Conservation (phyloP, 192 early-diverging fungal species). For the Spizellomyces sp. region DNA sequence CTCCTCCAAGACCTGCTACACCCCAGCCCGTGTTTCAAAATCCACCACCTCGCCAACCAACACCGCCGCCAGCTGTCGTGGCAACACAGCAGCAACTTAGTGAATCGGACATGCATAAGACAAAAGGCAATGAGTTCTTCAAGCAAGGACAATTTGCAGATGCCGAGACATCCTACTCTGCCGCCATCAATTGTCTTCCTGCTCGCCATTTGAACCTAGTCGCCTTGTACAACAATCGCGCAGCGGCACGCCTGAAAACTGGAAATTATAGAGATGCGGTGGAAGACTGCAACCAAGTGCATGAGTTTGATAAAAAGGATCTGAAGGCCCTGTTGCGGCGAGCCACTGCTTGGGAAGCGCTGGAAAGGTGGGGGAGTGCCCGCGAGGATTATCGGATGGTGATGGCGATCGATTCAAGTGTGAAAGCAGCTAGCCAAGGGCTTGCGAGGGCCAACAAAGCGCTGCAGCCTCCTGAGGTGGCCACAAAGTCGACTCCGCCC, state of each 20-base stretch:
- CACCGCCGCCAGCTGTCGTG: conserved; percentile 39
- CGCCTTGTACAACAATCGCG: conserved; percentile 82
- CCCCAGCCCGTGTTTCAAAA: neutral
- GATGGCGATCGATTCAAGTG: conserved; percentile 34
- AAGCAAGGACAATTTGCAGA: conserved; percentile 89
- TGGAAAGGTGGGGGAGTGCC: conserved; percentile 81
- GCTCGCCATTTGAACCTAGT: conserved; percentile 61
- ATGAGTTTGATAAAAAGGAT: conserved; percentile 59
- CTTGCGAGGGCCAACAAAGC: conserved; percentile 61
- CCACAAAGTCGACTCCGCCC: neutral
- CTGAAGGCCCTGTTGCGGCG: conserved; percentile 77
- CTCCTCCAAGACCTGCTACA: neutral
- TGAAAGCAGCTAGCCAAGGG: conserved; percentile 48
- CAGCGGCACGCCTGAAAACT: conserved; percentile 76
- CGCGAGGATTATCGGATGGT: conserved; percentile 45
- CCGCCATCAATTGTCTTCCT: conserved; percentile 67
- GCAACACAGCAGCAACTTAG: conserved; percentile 40
- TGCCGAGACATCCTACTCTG: conserved; percentile 72
- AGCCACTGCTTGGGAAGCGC: conserved; percentile 77
- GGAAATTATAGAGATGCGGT: conserved; percentile 77
- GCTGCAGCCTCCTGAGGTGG: conserved; percentile 21
- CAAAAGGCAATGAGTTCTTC: conserved; percentile 78
- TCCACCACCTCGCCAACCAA: neutral
- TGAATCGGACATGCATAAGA: conserved; percentile 32
- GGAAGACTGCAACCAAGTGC: conserved; percentile 66